These are phyloP conservation scores for Aspergillus bridgeri DNA, from an alignment of 495 filamentous ascomycete genomes.

Conservation along the genomic window DNA sequence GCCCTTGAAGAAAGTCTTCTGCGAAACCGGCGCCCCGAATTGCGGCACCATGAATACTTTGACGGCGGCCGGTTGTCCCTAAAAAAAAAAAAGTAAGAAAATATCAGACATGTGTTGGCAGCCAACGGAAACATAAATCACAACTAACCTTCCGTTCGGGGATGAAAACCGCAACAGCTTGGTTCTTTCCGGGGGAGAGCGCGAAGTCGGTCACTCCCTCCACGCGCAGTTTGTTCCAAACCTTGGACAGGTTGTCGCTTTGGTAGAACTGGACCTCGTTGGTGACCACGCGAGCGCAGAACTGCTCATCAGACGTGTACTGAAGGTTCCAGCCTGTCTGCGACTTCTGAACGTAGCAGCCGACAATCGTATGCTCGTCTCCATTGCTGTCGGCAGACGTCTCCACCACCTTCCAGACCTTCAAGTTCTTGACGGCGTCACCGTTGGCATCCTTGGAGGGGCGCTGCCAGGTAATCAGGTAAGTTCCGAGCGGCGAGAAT, in stretches of 20 bases:
- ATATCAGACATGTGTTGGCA: conserved; percentile 6
- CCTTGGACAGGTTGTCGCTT: conserved; percentile 73
- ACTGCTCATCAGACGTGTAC: conserved; percentile 87
- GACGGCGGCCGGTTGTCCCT: conserved; percentile 88
- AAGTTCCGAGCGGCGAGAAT: conserved; percentile 90
- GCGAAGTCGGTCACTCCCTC: conserved; percentile 92
- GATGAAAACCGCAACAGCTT: conserved; percentile 87
- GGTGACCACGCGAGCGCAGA: conserved; percentile 88
- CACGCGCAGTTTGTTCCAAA: conserved; percentile 91
- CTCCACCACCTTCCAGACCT: conserved; percentile 81
- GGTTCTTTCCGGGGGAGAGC: conserved; percentile 79
- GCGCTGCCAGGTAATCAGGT: conserved; percentile 94
- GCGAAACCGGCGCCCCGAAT: conserved; percentile 75
- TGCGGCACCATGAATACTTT: conserved; percentile 92
- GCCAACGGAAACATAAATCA: neutral
- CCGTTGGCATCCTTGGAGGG: conserved; percentile 88
- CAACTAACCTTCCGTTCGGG: conserved; percentile 82
- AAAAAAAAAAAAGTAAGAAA: conserved; percentile 4
- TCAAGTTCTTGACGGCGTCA: conserved; percentile 90
- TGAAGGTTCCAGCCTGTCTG: conserved; percentile 97
- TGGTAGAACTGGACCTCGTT: conserved; percentile 98
- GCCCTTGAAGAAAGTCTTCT: conserved; percentile 99
- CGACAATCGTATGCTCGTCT: conserved; percentile 69
- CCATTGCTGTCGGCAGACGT: conserved; percentile 24
- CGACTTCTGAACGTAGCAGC: conserved; percentile 88